A percentile compares a stretch with the other conserved stretches of the same genome.
phyloP scores from a whole-genome alignment of 192 early-diverging fungal species.

The Borealophlyctis nickersoniae region DNA sequence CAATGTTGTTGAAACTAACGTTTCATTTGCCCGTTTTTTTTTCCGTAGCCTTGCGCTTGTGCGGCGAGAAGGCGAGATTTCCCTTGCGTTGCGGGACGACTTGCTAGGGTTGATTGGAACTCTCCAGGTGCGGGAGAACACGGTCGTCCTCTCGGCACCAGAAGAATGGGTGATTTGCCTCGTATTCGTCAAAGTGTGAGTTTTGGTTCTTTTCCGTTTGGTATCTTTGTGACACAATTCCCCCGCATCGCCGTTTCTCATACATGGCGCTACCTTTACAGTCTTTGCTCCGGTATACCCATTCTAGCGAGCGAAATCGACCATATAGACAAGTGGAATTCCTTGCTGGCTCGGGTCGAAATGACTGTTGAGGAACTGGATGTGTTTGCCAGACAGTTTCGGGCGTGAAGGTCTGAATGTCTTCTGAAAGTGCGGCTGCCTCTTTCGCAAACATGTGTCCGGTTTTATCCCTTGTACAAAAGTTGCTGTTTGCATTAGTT shows the following conservation, averaged over 20 bases:
- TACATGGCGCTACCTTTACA: not conserved
- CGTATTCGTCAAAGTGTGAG: conserved; percentile 11
- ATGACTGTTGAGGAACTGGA: not conserved
- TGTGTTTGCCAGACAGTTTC: not conserved
- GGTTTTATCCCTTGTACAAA: too few relatives aligned
- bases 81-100: conserved; percentile 4
- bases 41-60: not conserved
- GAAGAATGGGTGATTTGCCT: conserved; percentile 17
- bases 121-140: not conserved
- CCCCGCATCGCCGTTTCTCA: not conserved
- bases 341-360: not conserved
- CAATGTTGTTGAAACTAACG: not conserved
- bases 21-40: not conserved
- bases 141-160: not conserved
- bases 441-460: too few relatives aligned
- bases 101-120: conserved; percentile 5
- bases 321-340: not conserved
- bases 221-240: not conserved
- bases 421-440: too few relatives aligned
- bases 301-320: not conserved
- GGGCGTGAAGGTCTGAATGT: too few relatives aligned
- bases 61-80: conserved; percentile 11
- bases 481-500: too few relatives aligned
- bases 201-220: not conserved
- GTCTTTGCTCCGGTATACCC: not conserved